Evolutionary conservation across 2,329 filamentous ascomycete genomes (phyloP), one percentile per base, ranked within the genome.

Genomic region (Sarocladium kiliense): DNA sequence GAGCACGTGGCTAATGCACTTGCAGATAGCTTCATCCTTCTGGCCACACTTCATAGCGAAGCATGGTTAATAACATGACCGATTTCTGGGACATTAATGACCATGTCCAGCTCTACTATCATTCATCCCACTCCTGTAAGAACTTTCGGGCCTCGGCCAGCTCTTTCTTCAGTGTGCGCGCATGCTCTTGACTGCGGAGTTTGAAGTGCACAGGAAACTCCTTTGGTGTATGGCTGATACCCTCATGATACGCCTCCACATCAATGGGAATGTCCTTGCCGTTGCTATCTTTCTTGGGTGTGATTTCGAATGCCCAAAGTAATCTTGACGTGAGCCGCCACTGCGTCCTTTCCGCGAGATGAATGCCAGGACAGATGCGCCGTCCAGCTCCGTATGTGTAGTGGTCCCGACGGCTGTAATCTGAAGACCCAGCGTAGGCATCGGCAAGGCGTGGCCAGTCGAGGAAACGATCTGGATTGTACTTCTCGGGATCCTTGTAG

Each of bases 281-380:
- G 14, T 34, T 34, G 9, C 14, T 34, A 14, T 34, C 30, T 14
- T 34, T 34, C 30, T 34, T 34, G 30, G 44, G n/a, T n/a, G n/a
- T n/a, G n/a, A n/a, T n/a, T n/a, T n/a, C n/a, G n/a, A n/a, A n/a
- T n/a, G n/a, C n/a, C n/a, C n/a, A n/a, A n/a, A n/a, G n/a, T n/a
- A n/a, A n/a, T n/a, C n/a, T n/a, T n/a, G n/a, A n/a, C n/a, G n/a
- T n/a, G n/a, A n/a, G n/a, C n/a, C n/a, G n/a, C n/a, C n/a, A n/a
- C n/a, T n/a, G n/a, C n/a, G n/a, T n/a, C n/a, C 74, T 68, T 62
- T 80, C 77, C 2, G 76, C 75, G 3, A 81, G 66, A 56, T 80
- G 74, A 12, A 77, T 74, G 0, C 77, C 77, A 0, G 71, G 72
- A 57, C 77, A 79, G 23, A 78, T 71, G 7, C 77, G 71, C 1